These are phyloP conservation scores for Moesziomyces globuligerus DNA, from an alignment of 1,284 basidiomycete genomes.

Conservation along the genomic window DNA sequence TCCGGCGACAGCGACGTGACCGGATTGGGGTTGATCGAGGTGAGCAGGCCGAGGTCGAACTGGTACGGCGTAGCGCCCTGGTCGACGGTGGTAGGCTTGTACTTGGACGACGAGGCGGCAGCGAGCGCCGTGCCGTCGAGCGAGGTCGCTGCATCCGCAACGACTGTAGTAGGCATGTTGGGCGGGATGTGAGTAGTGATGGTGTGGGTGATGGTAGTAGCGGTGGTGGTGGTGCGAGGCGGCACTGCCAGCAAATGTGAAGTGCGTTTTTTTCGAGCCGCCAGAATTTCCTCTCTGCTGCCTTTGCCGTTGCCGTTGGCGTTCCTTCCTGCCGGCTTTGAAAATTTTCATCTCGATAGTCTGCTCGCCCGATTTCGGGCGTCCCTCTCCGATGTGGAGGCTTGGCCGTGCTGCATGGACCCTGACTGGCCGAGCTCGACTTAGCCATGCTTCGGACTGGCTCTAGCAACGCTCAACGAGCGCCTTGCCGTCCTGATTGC, in stretches of 20 bases:
- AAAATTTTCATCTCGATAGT: constrained; percentile 37
- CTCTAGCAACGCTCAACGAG: too few relatives aligned
- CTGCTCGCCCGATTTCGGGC: background rate
- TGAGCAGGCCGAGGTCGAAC: constrained; percentile 83
- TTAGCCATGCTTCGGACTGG: too few relatives aligned
- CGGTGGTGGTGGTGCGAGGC: background rate
- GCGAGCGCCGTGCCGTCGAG: constrained; percentile 40
- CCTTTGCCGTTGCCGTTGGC: too few relatives aligned
- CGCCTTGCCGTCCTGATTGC: background rate
- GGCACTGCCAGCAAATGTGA: background rate
- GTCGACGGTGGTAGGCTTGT: constrained; percentile 48
- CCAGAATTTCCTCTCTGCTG: too few relatives aligned
- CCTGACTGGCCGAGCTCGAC: constrained; percentile 13
- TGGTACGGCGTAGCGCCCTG: constrained; percentile 82
- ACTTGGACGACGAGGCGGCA: constrained; percentile 41
- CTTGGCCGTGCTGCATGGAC: too few relatives aligned
- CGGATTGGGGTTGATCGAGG: constrained; percentile 86
- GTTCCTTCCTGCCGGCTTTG: background rate
- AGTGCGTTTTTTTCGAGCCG: background rate
- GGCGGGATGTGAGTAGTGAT: background rate
- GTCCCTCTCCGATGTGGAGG: too few relatives aligned
- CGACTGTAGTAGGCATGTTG: constrained; percentile 32
- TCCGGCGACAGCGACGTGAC: constrained; percentile 82
- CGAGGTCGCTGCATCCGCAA: constrained; percentile 24
- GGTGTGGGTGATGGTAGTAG: background rate